Base-by-base conservation (phyloP, 2,329 filamentous ascomycete genomes). In the Dothistroma pini region DNA sequence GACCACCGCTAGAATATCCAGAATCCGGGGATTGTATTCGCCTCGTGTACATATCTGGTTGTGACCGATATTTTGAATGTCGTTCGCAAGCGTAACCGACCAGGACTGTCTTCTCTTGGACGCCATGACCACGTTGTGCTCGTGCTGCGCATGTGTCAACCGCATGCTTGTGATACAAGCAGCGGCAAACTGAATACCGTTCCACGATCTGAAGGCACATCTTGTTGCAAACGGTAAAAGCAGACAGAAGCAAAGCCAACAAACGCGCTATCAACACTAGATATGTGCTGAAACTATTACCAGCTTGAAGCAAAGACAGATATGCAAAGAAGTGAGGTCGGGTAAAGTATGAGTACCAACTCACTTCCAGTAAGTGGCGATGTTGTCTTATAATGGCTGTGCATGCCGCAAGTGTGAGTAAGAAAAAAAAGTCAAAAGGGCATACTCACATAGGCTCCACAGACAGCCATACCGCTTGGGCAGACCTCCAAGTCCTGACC, bases 131-230 rank as follows among this genome's bases (percentile, higher is more conserved):
- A 54, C 85, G 84, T 62, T 89, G 86, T 63, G 89, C 89, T 73
- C 91, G 91, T 38, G 85, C 81, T 54, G 86, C 81, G 74, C 92
- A 96, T 63, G 89, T 89, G 72, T 96, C 92, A 69, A 96, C 83
- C 53, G 90, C 87, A 75, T 96, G 93, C 72, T 88, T 84, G 80
- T 93, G 91, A 81, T 96, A 96, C 69, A 93, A 83, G 78, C 92
- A 96, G 66, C 87, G 85, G 82, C 92, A 96, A 59, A 89, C 90
- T 58, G 91, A 87, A 80, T 92, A 96, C 61, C 90, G 83, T 76
- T 96, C 92, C 70, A 93, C 81, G 64, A 96, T 78, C 78, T 93
- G 90, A 72, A 91, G 93, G 73, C 92, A 96, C 92, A 96, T 96
- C 63, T 67, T 81, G 75, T 71, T 41, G 63, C 63, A 12, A 8